phyloP scores from a whole-genome alignment of 2,329 filamentous ascomycete species.

The Pseudonectria buxi region DNA sequence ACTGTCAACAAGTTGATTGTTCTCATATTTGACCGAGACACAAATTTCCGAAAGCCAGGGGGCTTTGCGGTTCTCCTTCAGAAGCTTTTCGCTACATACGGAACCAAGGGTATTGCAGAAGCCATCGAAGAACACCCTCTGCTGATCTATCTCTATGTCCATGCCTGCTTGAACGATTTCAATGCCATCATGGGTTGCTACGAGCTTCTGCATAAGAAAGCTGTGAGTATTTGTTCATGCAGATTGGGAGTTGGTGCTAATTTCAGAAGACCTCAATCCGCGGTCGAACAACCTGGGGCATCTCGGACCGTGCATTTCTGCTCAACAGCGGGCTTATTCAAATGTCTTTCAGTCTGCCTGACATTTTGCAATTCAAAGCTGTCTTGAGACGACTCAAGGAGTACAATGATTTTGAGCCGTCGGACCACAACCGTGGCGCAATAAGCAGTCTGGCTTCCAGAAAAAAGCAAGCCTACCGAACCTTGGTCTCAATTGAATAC shows the following conservation, averaged over 20 bases:
- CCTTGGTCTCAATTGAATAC: constrained; percentile 1
- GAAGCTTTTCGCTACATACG: neutral
- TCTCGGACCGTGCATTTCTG: constrained; percentile 1
- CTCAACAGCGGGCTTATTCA: constrained; percentile 3
- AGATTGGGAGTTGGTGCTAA: neutral
- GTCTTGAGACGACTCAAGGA: constrained; percentile 1
- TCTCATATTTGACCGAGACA: constrained; percentile 3
- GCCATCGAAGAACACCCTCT: constrained; percentile 2
- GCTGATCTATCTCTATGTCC: constrained; percentile 2
- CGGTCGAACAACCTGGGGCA: constrained; percentile 1
- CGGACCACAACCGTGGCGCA: too few relatives aligned
- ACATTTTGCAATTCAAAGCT: constrained; percentile 1
- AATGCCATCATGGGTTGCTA: neutral
- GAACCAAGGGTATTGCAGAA: neutral
- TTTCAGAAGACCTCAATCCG: neutral
- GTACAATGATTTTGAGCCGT: too few relatives aligned
- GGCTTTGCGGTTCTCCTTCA: constrained; percentile 1
- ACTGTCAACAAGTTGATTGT: neutral
- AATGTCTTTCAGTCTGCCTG: constrained; percentile 1
- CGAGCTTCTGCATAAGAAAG: neutral
- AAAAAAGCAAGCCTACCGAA: neutral
- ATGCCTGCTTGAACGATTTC: constrained; percentile 3
- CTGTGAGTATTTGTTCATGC: neutral
- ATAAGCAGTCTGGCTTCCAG: too few relatives aligned
- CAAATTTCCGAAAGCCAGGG: neutral